Evolutionary conservation across 306 rosid species (phyloP).

Genomic region (Potentilla sterilis): DNA sequence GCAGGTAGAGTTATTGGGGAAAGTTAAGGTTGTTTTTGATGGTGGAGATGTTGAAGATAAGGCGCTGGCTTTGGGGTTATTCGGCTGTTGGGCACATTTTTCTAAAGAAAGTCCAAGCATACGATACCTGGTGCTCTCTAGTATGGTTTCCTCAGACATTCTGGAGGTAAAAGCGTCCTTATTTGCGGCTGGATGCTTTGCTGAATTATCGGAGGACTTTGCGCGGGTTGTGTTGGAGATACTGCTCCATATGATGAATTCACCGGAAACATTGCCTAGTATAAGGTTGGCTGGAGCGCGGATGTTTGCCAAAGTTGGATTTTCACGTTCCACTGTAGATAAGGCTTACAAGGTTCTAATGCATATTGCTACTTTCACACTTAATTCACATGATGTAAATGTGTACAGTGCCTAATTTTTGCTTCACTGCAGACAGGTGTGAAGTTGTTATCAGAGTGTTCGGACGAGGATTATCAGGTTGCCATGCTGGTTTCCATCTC

Average conservation of each 20-base stretch:
- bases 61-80: conserved; percentile 64
- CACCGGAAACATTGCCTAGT: conserved; percentile 37
- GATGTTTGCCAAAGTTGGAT: conserved; percentile 57
- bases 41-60: conserved; percentile 52
- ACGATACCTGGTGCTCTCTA: conserved; percentile 69
- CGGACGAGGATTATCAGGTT: conserved; percentile 52
- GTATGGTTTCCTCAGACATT: conserved; percentile 62
- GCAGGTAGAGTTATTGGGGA: conserved; percentile 52
- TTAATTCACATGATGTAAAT: not conserved
- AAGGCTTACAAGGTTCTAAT: conserved; percentile 61
- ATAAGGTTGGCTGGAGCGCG: conserved; percentile 60
- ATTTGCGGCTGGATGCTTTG: conserved; percentile 82
- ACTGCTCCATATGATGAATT: conserved; percentile 52
- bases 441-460: conserved; percentile 42
- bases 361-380: not conserved
- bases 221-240: conserved; percentile 57
- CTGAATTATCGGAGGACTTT: conserved; percentile 80
- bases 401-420: not conserved
- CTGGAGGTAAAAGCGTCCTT: conserved; percentile 70
- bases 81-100: conserved; percentile 90
- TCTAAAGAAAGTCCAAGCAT: conserved; percentile 64
- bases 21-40: conserved; percentile 63
- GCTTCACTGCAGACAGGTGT: conserved; percentile 56
- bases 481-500: conserved; percentile 70
- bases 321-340: conserved; percentile 53